Base-by-base conservation (phyloP, 352 stramenopile species). In the Globisporangium paddicum region DNA sequence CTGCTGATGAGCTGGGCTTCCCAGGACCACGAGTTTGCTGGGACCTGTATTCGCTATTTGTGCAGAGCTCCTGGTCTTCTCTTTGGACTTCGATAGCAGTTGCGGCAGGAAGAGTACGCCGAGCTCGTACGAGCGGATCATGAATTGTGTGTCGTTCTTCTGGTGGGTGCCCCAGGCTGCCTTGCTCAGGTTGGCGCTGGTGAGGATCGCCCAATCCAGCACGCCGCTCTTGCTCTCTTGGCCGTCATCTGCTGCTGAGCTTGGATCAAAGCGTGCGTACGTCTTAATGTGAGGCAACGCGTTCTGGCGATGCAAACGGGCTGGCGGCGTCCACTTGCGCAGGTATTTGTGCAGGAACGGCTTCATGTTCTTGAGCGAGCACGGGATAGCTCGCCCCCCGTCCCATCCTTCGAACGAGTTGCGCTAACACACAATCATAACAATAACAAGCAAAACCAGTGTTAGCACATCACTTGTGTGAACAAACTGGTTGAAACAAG, bases 211-310 rank as follows among this genome's bases (percentile, higher is more conserved):
- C 69, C 75, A 92, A 63, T 91, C 82, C 9, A 92, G 32, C 2
- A 59, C 56, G 1, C 79, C 74, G 16, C 47, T 55, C 46, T 54
- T 48, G 1, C n/a, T 40, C 1, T 40, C 18, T 10, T 40, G 9
- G 5, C 6, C 28, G 3, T 13, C n/a, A 25, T 25, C n/a, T 46
- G 59, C 60, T 5, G 59, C 60, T 5, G 68, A 44, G n/a, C 56
- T 63, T 9, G 72, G 60, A 40, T 86, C 56, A 38, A 87, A 87
- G 3, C 79, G 79, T 26, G 80, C 79, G 47, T 90, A 91, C 32
- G 76, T 79, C 63, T 94, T 94, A 64, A 92, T 91, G 57, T 94
- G 85, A 11, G 85, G 85, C 82, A 94, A 92, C 5, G 77, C 85
- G 30, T 86, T 87, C 61, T 89, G 70, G 3, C 85, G 85, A 37